Conservation (phyloP, 2,329 filamentous ascomycete species). For the Pseudogymnoascus sp. region DNA sequence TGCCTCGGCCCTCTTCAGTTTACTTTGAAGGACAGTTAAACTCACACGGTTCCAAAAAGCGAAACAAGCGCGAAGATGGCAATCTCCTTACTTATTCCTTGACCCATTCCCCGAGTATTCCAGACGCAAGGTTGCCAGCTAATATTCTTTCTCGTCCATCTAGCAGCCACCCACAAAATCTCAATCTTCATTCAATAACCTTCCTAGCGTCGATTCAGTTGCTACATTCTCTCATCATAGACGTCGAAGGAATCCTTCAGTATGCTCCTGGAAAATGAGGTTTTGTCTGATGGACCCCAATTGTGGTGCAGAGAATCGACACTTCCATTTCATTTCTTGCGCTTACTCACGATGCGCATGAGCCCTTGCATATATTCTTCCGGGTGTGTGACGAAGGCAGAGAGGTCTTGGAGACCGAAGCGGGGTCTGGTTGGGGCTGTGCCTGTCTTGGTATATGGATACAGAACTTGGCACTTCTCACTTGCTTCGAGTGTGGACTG, state of each 20-base stretch:
- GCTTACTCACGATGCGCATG: background rate
- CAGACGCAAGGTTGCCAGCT: background rate
- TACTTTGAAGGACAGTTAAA: background rate
- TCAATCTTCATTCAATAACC: background rate
- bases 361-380: background rate
- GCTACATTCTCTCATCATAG: background rate
- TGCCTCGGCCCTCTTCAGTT: background rate
- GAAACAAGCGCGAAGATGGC: background rate
- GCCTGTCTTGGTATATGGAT: background rate
- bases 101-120: background rate
- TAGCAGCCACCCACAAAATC: background rate
- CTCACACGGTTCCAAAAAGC: background rate
- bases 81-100: background rate
- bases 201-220: background rate
- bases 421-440: background rate
- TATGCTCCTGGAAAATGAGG: background rate
- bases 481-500: background rate
- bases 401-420: background rate
- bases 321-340: background rate
- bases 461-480: background rate
- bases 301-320: background rate
- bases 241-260: background rate
- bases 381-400: background rate
- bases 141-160: background rate
- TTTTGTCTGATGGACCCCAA: background rate